phyloP scores from a whole-genome alignment of 768 basidiomycete genomes.

The Podaxis pistillaris region DNA sequence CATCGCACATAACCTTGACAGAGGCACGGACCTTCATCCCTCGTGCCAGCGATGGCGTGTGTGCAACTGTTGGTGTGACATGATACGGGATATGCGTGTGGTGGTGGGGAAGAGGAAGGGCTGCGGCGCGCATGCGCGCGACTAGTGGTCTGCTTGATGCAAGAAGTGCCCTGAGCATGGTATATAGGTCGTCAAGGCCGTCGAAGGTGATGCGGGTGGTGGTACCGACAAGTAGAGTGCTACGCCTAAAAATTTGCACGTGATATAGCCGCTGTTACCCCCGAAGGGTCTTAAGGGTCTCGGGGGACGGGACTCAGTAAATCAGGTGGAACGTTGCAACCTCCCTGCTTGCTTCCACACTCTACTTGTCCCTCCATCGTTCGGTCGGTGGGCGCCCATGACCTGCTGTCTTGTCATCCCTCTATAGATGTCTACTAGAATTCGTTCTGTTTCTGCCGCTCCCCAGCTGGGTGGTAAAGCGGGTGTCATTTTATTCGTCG shows the following conservation, averaged over 20 bases:
- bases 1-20: conserved; percentile 93
- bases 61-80: conserved; percentile 22
- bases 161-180: conserved; percentile 67
- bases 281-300: neutral
- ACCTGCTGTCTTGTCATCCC: neutral
- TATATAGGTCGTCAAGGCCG: conserved; percentile 13
- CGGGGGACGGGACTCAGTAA: neutral
- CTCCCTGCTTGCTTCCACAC: neutral
- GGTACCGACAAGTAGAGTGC: neutral
- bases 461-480: conserved; percentile 45
- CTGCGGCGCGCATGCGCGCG: conserved; percentile 42
- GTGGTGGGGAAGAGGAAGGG: conserved; percentile 24
- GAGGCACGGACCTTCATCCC: conserved; percentile 98
- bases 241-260: neutral
- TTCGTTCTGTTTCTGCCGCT: conserved; percentile 18
- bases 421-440: conserved; percentile 27
- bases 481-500: conserved; percentile 55
- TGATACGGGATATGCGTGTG: conserved; percentile 23
- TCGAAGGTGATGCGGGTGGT: neutral
- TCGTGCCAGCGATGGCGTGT: conserved; percentile 43
- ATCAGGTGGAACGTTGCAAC: neutral
- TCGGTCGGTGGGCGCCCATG: conserved; percentile 3
- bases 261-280: neutral
- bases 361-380: neutral
- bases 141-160: conserved; percentile 62